Evolutionary conservation across 1,284 basidiomycete species (phyloP), one percentile per base, ranked within the genome.

Genomic region (Porogramme epimiltina): DNA sequence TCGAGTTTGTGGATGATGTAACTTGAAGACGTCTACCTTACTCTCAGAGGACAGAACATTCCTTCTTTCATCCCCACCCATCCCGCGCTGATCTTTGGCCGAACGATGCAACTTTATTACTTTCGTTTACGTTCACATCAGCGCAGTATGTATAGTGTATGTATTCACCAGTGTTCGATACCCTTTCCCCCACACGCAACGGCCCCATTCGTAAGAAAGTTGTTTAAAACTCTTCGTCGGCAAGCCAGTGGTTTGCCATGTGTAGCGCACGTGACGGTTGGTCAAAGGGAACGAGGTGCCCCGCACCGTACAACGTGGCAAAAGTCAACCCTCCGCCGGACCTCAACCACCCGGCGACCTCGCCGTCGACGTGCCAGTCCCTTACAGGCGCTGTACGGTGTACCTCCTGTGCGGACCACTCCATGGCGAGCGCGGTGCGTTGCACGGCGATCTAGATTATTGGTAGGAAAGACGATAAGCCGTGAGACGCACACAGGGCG

Each of bases 311-410:
- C 9, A 87, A 63, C 1, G 81, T 84, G 43, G 79, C 81, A 64
- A 84, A 91, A 4, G 85, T 87, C 50, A 92, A 70, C 9, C 80
- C 80, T 2, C 75, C 77, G 13, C 75, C 77, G 46, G 75, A 77
- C 64, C 85, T 81, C 31, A 77, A 84, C 61, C 74, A 62, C 0
- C 89, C 89, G 0, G 75, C 83, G 67, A 64, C 65, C 41, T 81
- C 84, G 3, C 49, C 52, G 65, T 70, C 77, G 41, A 75, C 66
- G 1, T 63, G 66, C 89, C 90, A 91, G 20, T 78, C 77, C 40
- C 41, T 69, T 59, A 83, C 63, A 20, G 70, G 62, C 69, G 79
- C 65, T 62, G 65, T 61, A 33, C 62, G 67, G 68, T 82, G 88
- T 20, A 64, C 76, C 10, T 72, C 69, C 54, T 79, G 69, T 4